A percentile compares a stretch with the other conserved stretches of the same genome.
Evolutionary conservation across 2,329 filamentous ascomycete genomes (phyloP).

Genomic region (Scytalidium sp.): DNA sequence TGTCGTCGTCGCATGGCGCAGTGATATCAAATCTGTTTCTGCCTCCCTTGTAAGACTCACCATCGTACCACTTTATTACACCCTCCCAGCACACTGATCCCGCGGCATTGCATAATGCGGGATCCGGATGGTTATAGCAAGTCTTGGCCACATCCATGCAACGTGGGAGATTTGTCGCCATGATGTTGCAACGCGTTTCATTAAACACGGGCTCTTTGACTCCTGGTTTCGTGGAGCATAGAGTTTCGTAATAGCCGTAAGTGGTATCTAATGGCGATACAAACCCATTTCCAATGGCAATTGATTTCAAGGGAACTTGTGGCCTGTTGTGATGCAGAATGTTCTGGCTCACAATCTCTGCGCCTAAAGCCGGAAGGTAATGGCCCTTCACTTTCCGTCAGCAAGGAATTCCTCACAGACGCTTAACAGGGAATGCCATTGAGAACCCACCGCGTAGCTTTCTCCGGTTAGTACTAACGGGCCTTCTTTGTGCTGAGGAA

Average conservation of each 20-base stretch:
- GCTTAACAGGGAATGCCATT: neutral
- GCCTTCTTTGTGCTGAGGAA: slow-evolving; percentile 34
- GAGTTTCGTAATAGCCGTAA: slow-evolving; percentile 43
- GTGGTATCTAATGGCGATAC: slow-evolving; percentile 37
- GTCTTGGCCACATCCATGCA: slow-evolving; percentile 38
- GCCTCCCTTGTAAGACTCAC: slow-evolving; percentile 34
- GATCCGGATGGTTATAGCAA: slow-evolving; percentile 37
- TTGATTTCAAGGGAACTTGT: slow-evolving; percentile 39
- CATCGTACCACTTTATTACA: slow-evolving; percentile 37
- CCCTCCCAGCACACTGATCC: slow-evolving; percentile 33
- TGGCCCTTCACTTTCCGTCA: slow-evolving; percentile 33
- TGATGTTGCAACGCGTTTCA: slow-evolving; percentile 41
- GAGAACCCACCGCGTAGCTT: slow-evolving; percentile 39
- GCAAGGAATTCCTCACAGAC: too few species aligned
- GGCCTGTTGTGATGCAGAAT: slow-evolving; percentile 34
- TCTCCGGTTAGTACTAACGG: slow-evolving; percentile 47
- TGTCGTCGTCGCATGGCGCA: slow-evolving; percentile 32
- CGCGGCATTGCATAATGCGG: slow-evolving; percentile 37
- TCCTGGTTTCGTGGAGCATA: slow-evolving; percentile 43
- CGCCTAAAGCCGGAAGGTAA: slow-evolving; percentile 42
- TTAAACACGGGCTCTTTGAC: slow-evolving; percentile 40
- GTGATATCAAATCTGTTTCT: slow-evolving; percentile 43
- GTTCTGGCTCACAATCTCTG: slow-evolving; percentile 43
- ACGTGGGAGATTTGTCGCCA: slow-evolving; percentile 41
- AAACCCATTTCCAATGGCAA: slow-evolving; percentile 44